Base-by-base conservation (phyloP, 176 grass and related monocot genomes). In the Panicum miliaceum region DNA sequence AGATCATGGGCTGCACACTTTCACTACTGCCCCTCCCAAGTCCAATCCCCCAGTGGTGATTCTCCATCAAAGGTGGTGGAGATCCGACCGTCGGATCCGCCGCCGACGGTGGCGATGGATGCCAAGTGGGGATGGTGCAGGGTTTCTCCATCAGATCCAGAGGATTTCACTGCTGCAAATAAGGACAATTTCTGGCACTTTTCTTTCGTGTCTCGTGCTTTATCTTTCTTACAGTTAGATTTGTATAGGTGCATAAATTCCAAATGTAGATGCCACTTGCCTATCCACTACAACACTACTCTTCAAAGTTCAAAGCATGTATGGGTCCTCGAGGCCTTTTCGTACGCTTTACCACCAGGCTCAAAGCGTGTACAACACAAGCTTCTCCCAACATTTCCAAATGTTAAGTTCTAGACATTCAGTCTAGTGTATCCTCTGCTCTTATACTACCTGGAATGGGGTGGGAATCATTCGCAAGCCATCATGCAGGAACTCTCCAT, bases 211-310 rank as follows among this genome's bases (percentile, higher is more conserved):
- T 14, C 35, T 14, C 52, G 45, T 20, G 36, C 56, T 63, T 40
- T 47, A 22, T 35, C 69, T 51, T 68, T 48, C 41, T 10, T 51
- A 76, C 27, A 3, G 26, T 68, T 81, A 51, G 71, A 48, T 13
- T 41, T 51, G 78, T 68, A 38, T 23, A 37, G 0, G 7, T 41
- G 47, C 59, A 34, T 52, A 22, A 13, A 23, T 65, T 70, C 53
- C 34, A 71, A 60, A 77, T 87, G 65, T 59, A 64, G 12, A 38
- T 61, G 77, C 46, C 43, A 71, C 56, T 22, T n/a, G 84, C 56
- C 51, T 43, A 26, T 73, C 29, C 45, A 81, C 37, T n/a, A n/a
- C n/a, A n/a, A n/a, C n/a, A n/a, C n/a, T 66, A 68, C 68, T 53
- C 57, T 38, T 50, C 20, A 1, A 43, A 69, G 66, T 12, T 23